A percentile compares a stretch with the other conserved stretches of the same genome.
Evolutionary conservation across 2,329 filamentous ascomycete species (phyloP).

Genomic region (Aspergillus sp.): DNA sequence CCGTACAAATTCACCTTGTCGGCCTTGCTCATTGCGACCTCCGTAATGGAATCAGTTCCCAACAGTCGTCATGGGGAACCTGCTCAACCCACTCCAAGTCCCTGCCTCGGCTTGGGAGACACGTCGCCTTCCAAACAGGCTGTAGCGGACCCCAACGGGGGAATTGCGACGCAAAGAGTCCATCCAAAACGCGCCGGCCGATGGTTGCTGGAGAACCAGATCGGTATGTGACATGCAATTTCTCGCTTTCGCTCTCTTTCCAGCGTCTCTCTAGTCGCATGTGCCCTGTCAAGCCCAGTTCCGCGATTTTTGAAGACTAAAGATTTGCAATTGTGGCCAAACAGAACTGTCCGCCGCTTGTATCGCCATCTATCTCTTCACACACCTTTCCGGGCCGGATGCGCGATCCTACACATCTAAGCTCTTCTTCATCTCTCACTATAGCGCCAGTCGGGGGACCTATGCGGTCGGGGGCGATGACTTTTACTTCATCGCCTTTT

Average conservation of each 20-base stretch:
- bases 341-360: background rate
- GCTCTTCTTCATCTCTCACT: background rate
- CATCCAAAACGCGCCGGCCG: background rate
- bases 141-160: no score
- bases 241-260: background rate
- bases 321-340: background rate
- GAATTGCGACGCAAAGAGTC: background rate
- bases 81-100: no score
- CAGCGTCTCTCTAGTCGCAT: no score
- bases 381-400: background rate
- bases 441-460: background rate
- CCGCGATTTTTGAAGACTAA: no score
- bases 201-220: background rate
- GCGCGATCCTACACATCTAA: background rate
- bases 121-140: no score
- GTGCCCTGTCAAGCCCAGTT: background rate
- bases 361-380: background rate
- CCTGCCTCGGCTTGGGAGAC: no score
- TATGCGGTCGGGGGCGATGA: background rate
- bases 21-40: no score
- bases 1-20: no score
- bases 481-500: conserved; percentile 61
- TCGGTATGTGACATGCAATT: background rate
- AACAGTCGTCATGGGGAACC: no score
- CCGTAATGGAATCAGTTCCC: no score